These are phyloP conservation scores for Metschnikowia hibisci DNA, from an alignment of 805 yeast genomes.

Conservation along the genomic window DNA sequence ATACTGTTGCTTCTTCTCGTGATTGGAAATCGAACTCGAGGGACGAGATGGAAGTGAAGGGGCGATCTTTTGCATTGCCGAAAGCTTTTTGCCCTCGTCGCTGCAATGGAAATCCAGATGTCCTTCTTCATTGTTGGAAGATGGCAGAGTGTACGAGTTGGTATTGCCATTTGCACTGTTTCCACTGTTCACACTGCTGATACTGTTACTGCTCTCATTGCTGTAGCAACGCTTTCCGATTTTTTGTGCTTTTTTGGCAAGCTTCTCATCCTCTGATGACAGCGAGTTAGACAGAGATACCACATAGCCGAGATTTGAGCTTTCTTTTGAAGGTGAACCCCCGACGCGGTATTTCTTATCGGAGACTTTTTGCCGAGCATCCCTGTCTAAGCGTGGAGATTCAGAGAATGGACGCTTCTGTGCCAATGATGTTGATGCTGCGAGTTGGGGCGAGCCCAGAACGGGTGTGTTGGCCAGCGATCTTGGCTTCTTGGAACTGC, in stretches of 20 bases:
- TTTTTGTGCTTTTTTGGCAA: slow-evolving; percentile 13
- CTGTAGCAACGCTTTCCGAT: slow-evolving; percentile 15
- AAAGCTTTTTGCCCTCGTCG: slow-evolving; percentile 15
- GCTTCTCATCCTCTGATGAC: slow-evolving; percentile 24
- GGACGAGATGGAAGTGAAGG: slow-evolving; percentile 14
- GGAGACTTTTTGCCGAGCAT: slow-evolving; percentile 6
- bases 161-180: slow-evolving; percentile 4
- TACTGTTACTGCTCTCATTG: slow-evolving; percentile 12
- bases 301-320: slow-evolving; percentile 1
- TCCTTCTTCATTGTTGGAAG: slow-evolving; percentile 30
- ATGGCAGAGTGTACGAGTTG: slow-evolving; percentile 33
- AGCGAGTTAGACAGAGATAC: slow-evolving; percentile 20
- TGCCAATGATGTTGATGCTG: slow-evolving; percentile 5
- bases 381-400: slow-evolving; percentile 18
- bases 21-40: slow-evolving; percentile 12
- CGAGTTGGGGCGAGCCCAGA: slow-evolving; percentile 6
- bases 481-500: slow-evolving; percentile 15
- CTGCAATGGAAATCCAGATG: slow-evolving; percentile 10
- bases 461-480: slow-evolving; percentile 2
- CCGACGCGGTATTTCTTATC: slow-evolving; percentile 9
- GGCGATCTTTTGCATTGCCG: slow-evolving; percentile 4
- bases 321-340: slow-evolving; percentile 15
- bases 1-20: slow-evolving; percentile 19
- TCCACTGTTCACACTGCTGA: slow-evolving; percentile 13
- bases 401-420: slow-evolving; percentile 20